Evolutionary conservation across 805 yeast genomes (phyloP).

Genomic region (Myxozyma kluyveri): DNA sequence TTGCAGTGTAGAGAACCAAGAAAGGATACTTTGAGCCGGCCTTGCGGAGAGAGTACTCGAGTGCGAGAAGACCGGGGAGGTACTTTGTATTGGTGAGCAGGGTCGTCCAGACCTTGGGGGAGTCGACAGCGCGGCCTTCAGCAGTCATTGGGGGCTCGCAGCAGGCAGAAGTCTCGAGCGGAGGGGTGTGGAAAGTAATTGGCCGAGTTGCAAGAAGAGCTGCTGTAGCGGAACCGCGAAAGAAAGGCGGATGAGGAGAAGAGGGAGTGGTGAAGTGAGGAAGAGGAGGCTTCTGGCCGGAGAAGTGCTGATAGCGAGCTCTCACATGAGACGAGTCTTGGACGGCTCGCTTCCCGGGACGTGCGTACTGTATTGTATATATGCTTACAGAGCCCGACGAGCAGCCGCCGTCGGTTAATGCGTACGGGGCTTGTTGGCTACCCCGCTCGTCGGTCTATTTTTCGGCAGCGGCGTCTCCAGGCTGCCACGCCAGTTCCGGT

Average conservation of each 20-base stretch:
- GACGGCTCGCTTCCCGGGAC: too few species aligned
- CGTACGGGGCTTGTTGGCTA: too few species aligned
- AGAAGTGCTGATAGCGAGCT: too few species aligned
- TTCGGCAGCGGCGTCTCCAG: too few species aligned
- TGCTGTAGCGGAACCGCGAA: not conserved
- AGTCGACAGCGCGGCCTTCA: constrained; percentile 15
- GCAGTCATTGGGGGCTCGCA: constrained; percentile 16
- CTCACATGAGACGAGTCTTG: too few species aligned
- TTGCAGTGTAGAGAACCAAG: constrained; percentile 53
- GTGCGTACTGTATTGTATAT: too few species aligned
- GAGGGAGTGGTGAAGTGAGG: not conserved
- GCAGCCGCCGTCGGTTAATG: too few species aligned
- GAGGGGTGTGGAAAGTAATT: not conserved
- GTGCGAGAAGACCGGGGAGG: constrained; percentile 51
- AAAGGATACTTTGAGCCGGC: constrained; percentile 50
- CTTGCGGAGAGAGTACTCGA: constrained; percentile 48
- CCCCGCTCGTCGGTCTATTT: too few species aligned
- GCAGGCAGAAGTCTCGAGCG: not conserved
- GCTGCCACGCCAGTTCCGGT: too few species aligned
- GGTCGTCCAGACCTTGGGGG: constrained; percentile 52
- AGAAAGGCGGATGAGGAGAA: not conserved
- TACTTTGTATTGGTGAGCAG: constrained; percentile 53
- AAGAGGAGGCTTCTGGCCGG: not conserved
- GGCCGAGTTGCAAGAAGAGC: not conserved
- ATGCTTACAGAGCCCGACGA: too few species aligned